Evolutionary conservation across 1,284 basidiomycete species (phyloP), one percentile per base, ranked within the genome.

Genomic region (Cutaneotrichosporon mucoides): DNA sequence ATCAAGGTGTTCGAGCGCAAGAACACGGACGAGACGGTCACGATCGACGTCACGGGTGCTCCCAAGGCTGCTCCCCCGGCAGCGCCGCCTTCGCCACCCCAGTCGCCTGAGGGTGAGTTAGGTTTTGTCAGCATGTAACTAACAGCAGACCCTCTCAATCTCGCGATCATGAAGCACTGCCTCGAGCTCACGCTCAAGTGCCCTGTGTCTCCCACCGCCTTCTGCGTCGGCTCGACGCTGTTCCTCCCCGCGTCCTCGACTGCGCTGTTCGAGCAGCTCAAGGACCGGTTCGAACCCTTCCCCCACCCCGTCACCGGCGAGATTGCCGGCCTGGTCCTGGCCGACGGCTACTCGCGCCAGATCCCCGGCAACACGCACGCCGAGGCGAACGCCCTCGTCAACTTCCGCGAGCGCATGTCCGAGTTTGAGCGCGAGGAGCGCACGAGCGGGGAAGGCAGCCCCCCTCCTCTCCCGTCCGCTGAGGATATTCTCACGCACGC

Each of bases 341-440:
- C 90, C 6, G 87, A 87, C 6, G 94, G 94, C 34, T 95, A 88
- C 79, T 97, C 93, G 40, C 84, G 96, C 70, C 94, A 99, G 76
- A 83, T 97, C 0, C 83, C 86, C 1, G 95, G 94, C 53, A 99
- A 98, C 76, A 98, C 95, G 2, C 96, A 99, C 76, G 95, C 95
- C 11, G 95, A 99, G 79, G 92, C 94, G 24, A 96, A 95, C 73
- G 94, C 95, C 0, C 80, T 99, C 49, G 77, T 84, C 44, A 98
- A 98, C 73, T 84, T 88, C 11, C 76, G 78, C 40, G 62, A 61
- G 46, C 56, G 56, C 37, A 54, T 63, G 51, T 16, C 33, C 4
- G 48, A 59, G 47, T 51, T 61, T 41, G 56, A 56, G 15, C 49
- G 46, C 10, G 41, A 42, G 12, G 41, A 35, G 52, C 13, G 38